phyloP scores from a whole-genome alignment of 768 basidiomycete genomes.

The Leucocoprinus leucothites region DNA sequence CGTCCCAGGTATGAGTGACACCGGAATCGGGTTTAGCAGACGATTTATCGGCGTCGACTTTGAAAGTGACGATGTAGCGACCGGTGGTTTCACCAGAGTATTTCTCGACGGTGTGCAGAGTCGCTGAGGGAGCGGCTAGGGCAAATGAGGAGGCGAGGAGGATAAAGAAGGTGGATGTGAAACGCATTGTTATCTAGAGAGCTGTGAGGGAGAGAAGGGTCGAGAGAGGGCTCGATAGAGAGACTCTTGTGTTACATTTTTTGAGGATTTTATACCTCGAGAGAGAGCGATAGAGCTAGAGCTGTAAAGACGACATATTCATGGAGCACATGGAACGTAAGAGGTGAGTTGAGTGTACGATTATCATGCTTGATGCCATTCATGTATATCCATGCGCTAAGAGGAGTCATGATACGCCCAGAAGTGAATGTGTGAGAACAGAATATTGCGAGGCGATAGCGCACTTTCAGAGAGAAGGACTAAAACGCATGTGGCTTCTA shows the following conservation, averaged over 20 bases:
- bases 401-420: background rate
- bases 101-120: slow-evolving; percentile 13
- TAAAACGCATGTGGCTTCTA: background rate
- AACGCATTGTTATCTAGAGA: background rate
- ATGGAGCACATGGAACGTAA: too few species aligned
- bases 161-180: background rate
- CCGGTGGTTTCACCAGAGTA: slow-evolving; percentile 13
- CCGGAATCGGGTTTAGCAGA: background rate
- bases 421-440: background rate
- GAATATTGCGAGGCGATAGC: background rate
- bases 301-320: too few species aligned
- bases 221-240: background rate
- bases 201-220: background rate
- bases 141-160: slow-evolving; percentile 1
- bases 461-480: background rate
- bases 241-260: background rate
- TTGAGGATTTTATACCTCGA: too few species aligned
- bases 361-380: background rate
- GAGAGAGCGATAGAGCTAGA: too few species aligned
- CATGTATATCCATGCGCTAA: background rate
- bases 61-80: slow-evolving; percentile 14
- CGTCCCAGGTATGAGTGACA: slow-evolving; percentile 9
- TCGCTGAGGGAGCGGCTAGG: background rate
- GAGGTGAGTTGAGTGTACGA: background rate
- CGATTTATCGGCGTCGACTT: slow-evolving; percentile 4